Conservation (phyloP, 495 filamentous ascomycete species). For the Aspergillus incahuasiensis region DNA sequence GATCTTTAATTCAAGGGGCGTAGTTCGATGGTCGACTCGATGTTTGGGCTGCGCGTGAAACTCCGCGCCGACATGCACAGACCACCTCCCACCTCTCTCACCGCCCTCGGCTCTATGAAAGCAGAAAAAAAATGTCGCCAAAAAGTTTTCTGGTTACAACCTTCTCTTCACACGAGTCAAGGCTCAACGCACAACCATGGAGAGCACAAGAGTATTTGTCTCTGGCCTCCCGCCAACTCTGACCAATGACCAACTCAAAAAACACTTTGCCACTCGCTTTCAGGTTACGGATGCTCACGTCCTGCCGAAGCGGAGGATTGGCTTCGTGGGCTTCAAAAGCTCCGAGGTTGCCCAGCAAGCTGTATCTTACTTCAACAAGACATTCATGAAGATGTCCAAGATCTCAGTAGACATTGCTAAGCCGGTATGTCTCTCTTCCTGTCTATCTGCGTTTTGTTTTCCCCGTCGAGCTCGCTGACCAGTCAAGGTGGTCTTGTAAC, state of each 20-base stretch:
- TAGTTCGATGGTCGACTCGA: conserved; percentile 1
- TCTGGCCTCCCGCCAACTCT: conserved; percentile 73
- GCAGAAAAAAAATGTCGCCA: conserved; percentile 29
- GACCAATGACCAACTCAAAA: conserved; percentile 74
- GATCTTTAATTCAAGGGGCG: not conserved
- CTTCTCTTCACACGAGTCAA: conserved; percentile 18
- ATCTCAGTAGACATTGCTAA: conserved; percentile 86
- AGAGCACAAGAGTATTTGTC: conserved; percentile 77
- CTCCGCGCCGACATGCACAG: conserved; percentile 20
- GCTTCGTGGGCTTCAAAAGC: conserved; percentile 91
- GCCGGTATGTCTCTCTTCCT: conserved; percentile 54
- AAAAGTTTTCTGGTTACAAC: conserved; percentile 17
- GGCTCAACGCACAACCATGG: conserved; percentile 31
- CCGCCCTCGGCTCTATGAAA: conserved; percentile 35
- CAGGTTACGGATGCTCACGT: conserved; percentile 86
- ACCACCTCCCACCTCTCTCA: conserved; percentile 18
- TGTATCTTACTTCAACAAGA: conserved; percentile 88
- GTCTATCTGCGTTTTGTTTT: conserved; percentile 10
- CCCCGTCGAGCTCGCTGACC: conserved; percentile 39
- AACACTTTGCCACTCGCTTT: conserved; percentile 75
- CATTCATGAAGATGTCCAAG: conserved; percentile 96
- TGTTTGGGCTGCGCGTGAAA: conserved; percentile 15
- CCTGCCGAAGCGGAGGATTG: conserved; percentile 82
- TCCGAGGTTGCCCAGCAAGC: conserved; percentile 73
- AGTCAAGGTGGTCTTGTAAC: conserved; percentile 43